These are phyloP conservation scores for Calocybe cyanea DNA, from an alignment of 768 basidiomycete species.

Conservation along the genomic window DNA sequence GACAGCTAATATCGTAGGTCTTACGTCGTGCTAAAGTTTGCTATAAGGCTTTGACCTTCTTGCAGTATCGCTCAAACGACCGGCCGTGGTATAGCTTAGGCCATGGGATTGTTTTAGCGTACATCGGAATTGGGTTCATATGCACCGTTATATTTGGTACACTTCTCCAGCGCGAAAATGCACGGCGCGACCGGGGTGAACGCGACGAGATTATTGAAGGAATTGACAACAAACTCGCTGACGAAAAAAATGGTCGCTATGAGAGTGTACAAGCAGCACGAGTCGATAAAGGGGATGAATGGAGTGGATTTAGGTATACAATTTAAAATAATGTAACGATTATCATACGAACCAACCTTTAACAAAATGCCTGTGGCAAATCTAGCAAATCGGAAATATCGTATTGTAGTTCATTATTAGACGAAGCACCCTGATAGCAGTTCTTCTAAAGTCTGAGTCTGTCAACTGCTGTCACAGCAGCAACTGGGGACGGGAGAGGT, in stretches of 20 bases:
- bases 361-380: no score
- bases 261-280: constrained; percentile 54
- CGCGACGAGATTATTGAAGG: constrained; percentile 63
- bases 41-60: neutral
- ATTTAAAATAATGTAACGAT: constrained; percentile 27
- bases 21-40: neutral
- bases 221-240: constrained; percentile 36
- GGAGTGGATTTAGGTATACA: constrained; percentile 76
- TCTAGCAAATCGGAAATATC: no score
- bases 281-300: constrained; percentile 61
- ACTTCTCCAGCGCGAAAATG: constrained; percentile 56
- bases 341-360: neutral
- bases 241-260: constrained; percentile 52
- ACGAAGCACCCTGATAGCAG: constrained; percentile 19
- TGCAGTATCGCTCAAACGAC: constrained; percentile 61
- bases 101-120: constrained; percentile 65
- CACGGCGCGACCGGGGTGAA: constrained; percentile 58
- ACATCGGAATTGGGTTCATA: constrained; percentile 63
- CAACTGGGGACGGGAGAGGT: constrained; percentile 46
- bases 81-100: constrained; percentile 67
- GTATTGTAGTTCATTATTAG: constrained; percentile 15
- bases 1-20: constrained; percentile 58
- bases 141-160: constrained; percentile 45
- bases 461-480: constrained; percentile 37
- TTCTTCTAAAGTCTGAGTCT: constrained; percentile 12